Evolutionary conservation across 2,329 filamentous ascomycete species (phyloP), one percentile per base, ranked within the genome.

Genomic region (Mariannaea elegans): DNA sequence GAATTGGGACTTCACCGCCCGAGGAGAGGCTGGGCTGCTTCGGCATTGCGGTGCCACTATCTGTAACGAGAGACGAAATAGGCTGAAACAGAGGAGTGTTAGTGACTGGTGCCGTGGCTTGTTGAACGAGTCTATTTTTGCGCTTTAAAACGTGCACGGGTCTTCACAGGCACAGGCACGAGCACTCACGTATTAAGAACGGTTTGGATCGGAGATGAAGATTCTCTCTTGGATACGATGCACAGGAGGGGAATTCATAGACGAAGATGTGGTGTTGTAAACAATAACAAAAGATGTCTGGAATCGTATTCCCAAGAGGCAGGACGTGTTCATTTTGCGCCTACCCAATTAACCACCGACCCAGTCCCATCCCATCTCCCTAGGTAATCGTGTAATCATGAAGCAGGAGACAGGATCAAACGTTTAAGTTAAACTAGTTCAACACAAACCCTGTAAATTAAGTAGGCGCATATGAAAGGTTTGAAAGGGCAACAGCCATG

Each of bases 91-190:
- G 36, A 47, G 21, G 18, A 18, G 23, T 24, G 44, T n/a, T 18
- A 46, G 39, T 31, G 31, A 39, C 32, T 21, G 23, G 8, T 14
- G 34, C 10, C 44, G 44, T 18, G 23, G 12, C 14, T 34, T 47
- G 42, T 32, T 55, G 47, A 55, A 39, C 51, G 41, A 57, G 39
- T 27, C 32, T 51, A 32, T 50, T 46, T 18, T 32, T 57, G 47
- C 41, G 41, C 39, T 51, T 24, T 45, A 49, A 16, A 54, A 14
- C 23, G 32, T 16, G 50, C 34, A 45, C 38, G 18, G 18, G 18
- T 9, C 16, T 23, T 36, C 23, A 14, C 9, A 5, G 13, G 5
- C 21, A 14, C 34, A 24, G 29, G 13, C 10, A 41, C 12, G 24
- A 18, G 24, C 19, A 52, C 55, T 41, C 36, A 46, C 27, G 38